Percentiles rank a stretch among this genome's conserved stretches.
Evolutionary conservation across 1,284 basidiomycete genomes (phyloP).

Genomic region (Irpex lacteus): DNA sequence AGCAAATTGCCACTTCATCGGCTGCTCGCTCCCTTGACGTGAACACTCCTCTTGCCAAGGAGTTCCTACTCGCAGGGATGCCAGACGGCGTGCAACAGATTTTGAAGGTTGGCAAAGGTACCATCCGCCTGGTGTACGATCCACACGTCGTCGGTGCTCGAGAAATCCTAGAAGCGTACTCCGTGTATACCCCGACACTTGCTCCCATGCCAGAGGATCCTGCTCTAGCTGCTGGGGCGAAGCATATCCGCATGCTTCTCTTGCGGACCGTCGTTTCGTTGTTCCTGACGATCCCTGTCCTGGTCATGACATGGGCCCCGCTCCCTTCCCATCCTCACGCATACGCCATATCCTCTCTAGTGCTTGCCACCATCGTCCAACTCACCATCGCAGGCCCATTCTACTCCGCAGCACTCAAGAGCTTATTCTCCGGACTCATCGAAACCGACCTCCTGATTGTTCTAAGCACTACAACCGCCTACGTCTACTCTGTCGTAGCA

Average conservation of each 20-base stretch:
- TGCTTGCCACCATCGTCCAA: constrained; percentile 41
- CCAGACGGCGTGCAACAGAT: constrained; percentile 23
- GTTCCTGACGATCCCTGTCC: constrained; percentile 39
- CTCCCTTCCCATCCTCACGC: constrained; percentile 31
- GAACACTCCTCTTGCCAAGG: constrained; percentile 12
- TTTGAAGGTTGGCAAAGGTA: constrained; percentile 18
- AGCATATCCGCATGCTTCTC: constrained; percentile 29
- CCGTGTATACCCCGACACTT: constrained; percentile 21
- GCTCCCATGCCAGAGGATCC: constrained; percentile 27
- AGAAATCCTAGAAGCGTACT: constrained; percentile 22
- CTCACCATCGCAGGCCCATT: constrained; percentile 36
- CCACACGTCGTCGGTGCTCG: constrained; percentile 25
- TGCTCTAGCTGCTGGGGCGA: constrained; percentile 24
- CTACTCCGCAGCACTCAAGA: constrained; percentile 34
- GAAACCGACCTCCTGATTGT: constrained; percentile 43
- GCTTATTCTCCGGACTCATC: constrained; percentile 36
- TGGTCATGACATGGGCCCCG: constrained; percentile 44
- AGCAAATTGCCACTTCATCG: constrained; percentile 20
- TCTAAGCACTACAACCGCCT: constrained; percentile 40
- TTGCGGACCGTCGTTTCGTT: constrained; percentile 32
- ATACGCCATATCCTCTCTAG: constrained; percentile 37
- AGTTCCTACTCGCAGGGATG: constrained; percentile 12
- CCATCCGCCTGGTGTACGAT: constrained; percentile 21
- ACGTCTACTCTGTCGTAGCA: constrained; percentile 41
- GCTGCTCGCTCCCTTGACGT: constrained; percentile 21